These are phyloP conservation scores for Polyrhizophydium stewartii DNA, from an alignment of 371 early-diverging fungal species.

Conservation along the genomic window DNA sequence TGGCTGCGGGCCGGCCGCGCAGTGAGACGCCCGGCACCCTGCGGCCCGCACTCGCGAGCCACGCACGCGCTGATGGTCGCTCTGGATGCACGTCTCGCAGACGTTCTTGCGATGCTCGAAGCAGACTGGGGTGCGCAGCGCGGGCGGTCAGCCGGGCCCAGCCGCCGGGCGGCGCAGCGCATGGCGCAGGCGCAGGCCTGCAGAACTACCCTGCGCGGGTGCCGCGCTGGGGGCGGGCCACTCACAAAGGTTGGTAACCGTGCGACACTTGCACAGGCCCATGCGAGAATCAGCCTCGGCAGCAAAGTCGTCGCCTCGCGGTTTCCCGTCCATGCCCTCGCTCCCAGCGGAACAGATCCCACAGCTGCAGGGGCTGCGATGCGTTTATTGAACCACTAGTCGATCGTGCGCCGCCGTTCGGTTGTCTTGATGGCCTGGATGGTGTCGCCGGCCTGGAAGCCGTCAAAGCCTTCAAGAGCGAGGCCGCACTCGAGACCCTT, in stretches of 20 bases:
- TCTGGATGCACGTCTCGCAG: constrained; percentile 50
- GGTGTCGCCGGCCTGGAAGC: constrained; percentile 73
- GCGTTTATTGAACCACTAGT: too few relatives aligned
- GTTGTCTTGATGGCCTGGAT: constrained; percentile 47
- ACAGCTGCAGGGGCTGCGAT: too few relatives aligned
- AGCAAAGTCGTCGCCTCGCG: too few relatives aligned
- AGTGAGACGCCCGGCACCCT: too few relatives aligned
- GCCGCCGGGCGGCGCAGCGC: too few relatives aligned
- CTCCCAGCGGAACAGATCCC: too few relatives aligned
- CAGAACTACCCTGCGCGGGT: neutral
- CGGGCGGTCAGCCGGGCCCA: neutral
- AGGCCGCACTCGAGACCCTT: constrained; percentile 93
- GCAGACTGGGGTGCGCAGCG: constrained; percentile 20
- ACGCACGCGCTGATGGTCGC: constrained; percentile 14
- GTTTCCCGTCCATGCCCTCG: too few relatives aligned
- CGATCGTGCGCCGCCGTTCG: neutral
- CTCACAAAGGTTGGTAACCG: constrained; percentile 46
- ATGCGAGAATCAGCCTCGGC: too few relatives aligned
- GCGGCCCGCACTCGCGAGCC: too few relatives aligned
- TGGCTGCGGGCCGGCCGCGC: too few relatives aligned
- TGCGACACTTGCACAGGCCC: constrained; percentile 53
- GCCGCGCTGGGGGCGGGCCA: neutral
- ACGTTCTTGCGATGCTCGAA: constrained; percentile 53
- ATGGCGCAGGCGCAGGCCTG: neutral
- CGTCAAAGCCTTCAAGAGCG: constrained; percentile 74